A percentile compares a stretch with the other conserved stretches of the same genome.
Evolutionary conservation across 805 yeast genomes (phyloP).

Genomic region (Scheffersomyces ergatensis): DNA sequence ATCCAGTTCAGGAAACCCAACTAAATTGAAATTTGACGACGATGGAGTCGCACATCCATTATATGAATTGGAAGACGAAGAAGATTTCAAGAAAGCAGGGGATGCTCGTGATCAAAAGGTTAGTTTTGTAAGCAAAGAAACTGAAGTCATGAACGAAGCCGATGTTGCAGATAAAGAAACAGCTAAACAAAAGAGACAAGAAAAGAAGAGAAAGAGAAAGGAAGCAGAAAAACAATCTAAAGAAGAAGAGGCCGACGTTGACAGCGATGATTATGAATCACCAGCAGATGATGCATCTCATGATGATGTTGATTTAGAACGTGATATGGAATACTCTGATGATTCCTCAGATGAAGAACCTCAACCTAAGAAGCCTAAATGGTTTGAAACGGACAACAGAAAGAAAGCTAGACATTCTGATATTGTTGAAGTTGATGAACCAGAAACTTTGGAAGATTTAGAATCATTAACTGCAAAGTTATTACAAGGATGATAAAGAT

Average conservation of each 20-base stretch:
- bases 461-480: slow-evolving; percentile 76
- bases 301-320: slow-evolving; percentile 40
- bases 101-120: slow-evolving; percentile 67
- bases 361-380: slow-evolving; percentile 42
- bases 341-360: slow-evolving; percentile 30
- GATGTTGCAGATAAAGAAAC: slow-evolving; percentile 77
- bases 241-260: slow-evolving; percentile 40
- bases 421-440: slow-evolving; percentile 77
- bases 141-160: slow-evolving; percentile 62
- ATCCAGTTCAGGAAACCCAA: slow-evolving; percentile 65
- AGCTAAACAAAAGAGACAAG: slow-evolving; percentile 76
- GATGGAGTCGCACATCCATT: slow-evolving; percentile 91
- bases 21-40: slow-evolving; percentile 85
- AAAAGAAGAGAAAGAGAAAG: slow-evolving; percentile 84
- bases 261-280: slow-evolving; percentile 27
- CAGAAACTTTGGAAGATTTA: slow-evolving; percentile 88
- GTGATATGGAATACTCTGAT: slow-evolving; percentile 39
- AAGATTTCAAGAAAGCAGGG: slow-evolving; percentile 73
- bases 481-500: slow-evolving; percentile 19
- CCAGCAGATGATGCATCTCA: slow-evolving; percentile 14
- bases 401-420: slow-evolving; percentile 19
- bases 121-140: slow-evolving; percentile 64
- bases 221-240: slow-evolving; percentile 63
- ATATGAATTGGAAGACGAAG: slow-evolving; percentile 88
- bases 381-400: slow-evolving; percentile 42